Evolutionary conservation across 768 basidiomycete species (phyloP).

Genomic region (Termitomyces bulborhizus): DNA sequence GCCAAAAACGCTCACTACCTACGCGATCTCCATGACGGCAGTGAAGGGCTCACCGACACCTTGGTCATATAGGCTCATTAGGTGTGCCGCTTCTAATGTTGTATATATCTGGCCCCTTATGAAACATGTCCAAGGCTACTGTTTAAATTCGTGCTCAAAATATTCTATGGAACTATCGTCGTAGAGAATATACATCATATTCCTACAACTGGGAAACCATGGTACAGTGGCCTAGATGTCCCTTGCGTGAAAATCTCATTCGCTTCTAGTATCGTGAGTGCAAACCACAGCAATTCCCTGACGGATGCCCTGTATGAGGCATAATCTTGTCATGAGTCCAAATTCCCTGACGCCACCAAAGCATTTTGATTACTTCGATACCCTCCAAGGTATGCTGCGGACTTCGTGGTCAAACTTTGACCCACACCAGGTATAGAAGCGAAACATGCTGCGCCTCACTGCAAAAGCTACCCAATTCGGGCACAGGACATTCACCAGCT

Average conservation of each 20-base stretch:
- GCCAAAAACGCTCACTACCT: too few relatives aligned
- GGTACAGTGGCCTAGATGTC: conserved; percentile 34
- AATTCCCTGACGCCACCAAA: conserved; percentile 18
- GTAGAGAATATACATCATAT: conserved; percentile 72
- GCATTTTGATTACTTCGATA: conserved; percentile 69
- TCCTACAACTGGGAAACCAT: conserved; percentile 67
- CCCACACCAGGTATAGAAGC: conserved; percentile 37
- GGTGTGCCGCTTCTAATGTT: conserved; percentile 31
- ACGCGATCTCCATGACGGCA: conserved; percentile 12
- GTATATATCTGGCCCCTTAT: background rate
- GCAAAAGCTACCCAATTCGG: conserved; percentile 89
- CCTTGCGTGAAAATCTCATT: conserved; percentile 1
- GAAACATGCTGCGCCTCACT: conserved; percentile 77
- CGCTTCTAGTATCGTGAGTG: conserved; percentile 61
- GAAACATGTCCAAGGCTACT: conserved; percentile 38
- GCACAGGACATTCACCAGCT: conserved; percentile 76
- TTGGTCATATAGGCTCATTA: conserved; percentile 65
- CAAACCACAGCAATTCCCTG: conserved; percentile 83
- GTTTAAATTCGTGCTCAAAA: conserved; percentile 80
- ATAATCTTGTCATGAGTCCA: background rate
- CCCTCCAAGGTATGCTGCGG: conserved; percentile 49
- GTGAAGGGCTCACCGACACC: conserved; percentile 30
- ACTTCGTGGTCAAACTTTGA: background rate
- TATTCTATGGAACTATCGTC: conserved; percentile 87
- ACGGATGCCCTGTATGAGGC: conserved; percentile 71